These are phyloP conservation scores for Verticillium alfalfae DNA, from an alignment of 2,329 filamentous ascomycete species.

Conservation along the genomic window DNA sequence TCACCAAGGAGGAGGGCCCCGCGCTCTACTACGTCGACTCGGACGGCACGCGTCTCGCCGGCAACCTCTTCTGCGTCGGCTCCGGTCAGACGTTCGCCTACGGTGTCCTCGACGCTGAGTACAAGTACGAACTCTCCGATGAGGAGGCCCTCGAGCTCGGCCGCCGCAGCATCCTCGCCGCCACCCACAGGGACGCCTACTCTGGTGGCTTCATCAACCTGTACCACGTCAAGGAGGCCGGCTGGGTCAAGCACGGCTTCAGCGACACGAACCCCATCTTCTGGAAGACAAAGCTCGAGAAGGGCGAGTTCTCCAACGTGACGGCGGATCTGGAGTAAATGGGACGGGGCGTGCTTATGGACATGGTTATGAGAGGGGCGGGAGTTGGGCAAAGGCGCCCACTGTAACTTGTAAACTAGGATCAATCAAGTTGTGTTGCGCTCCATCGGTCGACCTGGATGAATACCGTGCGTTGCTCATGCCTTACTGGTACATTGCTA, in stretches of 20 bases:
- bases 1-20: constrained; percentile 90
- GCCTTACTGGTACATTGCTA: too few relatives aligned
- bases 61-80: constrained; percentile 97
- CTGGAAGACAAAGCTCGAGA: constrained; percentile 98
- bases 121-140: constrained; percentile 79
- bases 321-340: constrained; percentile 65
- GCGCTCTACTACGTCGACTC: constrained; percentile 99
- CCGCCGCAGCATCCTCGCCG: constrained; percentile 86
- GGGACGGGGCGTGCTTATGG: background rate
- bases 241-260: constrained; percentile 98
- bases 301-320: constrained; percentile 97
- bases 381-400: background rate
- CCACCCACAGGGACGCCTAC: constrained; percentile 96
- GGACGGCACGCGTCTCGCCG: constrained; percentile 85
- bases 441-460: background rate
- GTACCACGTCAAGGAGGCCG: constrained; percentile 98
- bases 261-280: constrained; percentile 98
- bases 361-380: background rate
- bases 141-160: constrained; percentile 90
- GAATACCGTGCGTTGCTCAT: background rate
- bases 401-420: constrained; percentile 13
- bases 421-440: background rate
- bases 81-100: constrained; percentile 99
- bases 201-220: constrained; percentile 98
- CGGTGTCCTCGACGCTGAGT: constrained; percentile 93